phyloP scores from a whole-genome alignment of 2,329 filamentous ascomycete species.

The Coniella vitis region DNA sequence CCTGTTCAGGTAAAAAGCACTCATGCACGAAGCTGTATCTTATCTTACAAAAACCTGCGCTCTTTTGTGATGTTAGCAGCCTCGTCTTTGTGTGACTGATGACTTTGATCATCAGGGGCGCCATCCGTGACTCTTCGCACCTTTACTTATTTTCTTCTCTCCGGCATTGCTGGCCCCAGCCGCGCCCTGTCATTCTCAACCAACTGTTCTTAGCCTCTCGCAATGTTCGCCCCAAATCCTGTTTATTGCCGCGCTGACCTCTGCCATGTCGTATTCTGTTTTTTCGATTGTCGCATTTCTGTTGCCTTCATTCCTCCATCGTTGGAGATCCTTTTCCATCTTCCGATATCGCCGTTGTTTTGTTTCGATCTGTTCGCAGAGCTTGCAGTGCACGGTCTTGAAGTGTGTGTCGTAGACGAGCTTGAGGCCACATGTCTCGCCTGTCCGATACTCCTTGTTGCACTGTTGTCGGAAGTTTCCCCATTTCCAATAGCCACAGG shows the following conservation, averaged over 20 bases:
- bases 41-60: no score
- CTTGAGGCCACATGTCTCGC: slow-evolving; percentile 93
- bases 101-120: no score
- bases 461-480: slow-evolving; percentile 88
- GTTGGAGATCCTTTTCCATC: slow-evolving; percentile 65
- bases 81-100: no score
- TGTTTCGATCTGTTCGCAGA: slow-evolving; percentile 84
- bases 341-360: slow-evolving; percentile 70
- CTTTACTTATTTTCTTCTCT: not conserved
- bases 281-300: slow-evolving; percentile 66
- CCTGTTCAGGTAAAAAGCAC: no score
- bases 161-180: no score
- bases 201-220: slow-evolving; percentile 31
- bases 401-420: slow-evolving; percentile 70
- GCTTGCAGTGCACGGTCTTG: slow-evolving; percentile 63
- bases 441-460: slow-evolving; percentile 88
- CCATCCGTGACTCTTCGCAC: not conserved
- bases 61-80: no score
- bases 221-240: slow-evolving; percentile 36
- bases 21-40: no score
- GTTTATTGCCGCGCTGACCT: slow-evolving; percentile 54
- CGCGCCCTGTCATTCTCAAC: slow-evolving; percentile 23
- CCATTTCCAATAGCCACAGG: slow-evolving; percentile 91
- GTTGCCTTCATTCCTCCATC: slow-evolving; percentile 73
- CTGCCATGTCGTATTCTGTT: slow-evolving; percentile 61